Base-by-base conservation (phyloP, 148 eudicot genomes). In the Nepenthes mirabilis region DNA sequence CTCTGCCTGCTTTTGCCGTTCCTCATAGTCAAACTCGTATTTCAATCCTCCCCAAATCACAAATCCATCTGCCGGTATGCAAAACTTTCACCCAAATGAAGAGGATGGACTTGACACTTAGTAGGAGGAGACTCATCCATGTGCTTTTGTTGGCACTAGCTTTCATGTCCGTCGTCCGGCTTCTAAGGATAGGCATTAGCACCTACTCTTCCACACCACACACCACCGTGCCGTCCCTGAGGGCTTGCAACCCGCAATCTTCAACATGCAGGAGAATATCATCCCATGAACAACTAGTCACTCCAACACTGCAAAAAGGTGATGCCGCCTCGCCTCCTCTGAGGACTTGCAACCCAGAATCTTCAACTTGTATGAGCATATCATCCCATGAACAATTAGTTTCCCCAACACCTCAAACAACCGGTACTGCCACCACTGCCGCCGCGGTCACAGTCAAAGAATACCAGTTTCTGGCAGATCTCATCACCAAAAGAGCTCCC, bases 101-200 rank as follows among this genome's bases (percentile, higher is more conserved):
- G 32, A 75, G 53, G 40, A 80, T 84, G 85, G 70, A 70, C 32
- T 63, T 81, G 6, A 70, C 65, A 36, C 61, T 81, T 23, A 73
- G 82, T 35, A 77, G 75, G 52, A 86, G 57, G 71, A 83, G 82
- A 57, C 70, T 88, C 65, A 73, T 88, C 60, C 84, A 76, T 4
- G n/a, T 69, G 33, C 81, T 93, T 0, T 71, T 93, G 56, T 70
- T 86, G 53, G 14, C 78, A 48, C 75, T 88, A 14, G 77, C 72
- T 48, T 66, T 63, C 3, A 62, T 79, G 58, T 93, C 99, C 35
- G 55, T 93, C 61, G 64, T 93, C 68, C 66, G 95, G 60, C 80
- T 93, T 47, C 61, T 88, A 57, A 74, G 80, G 45, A 74, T 86
- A 45, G 75, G 80, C 3, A 65, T 74, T 47, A 64, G 73, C 37